Evolutionary conservation across 2,329 filamentous ascomycete genomes (phyloP).

Genomic region (Trichoderma lentiforme): DNA sequence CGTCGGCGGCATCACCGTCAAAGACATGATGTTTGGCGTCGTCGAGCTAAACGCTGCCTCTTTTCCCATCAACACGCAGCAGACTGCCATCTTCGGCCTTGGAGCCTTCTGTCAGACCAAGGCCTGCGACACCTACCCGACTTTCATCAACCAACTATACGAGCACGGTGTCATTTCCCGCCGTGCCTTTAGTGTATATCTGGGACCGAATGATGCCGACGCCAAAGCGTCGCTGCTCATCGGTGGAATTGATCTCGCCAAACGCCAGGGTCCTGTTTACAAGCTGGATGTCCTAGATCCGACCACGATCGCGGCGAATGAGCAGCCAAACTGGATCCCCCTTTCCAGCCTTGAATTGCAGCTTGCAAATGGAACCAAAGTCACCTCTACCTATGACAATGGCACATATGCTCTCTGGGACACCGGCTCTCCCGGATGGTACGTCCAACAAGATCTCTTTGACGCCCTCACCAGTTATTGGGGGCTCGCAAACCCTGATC

Average conservation of each 20-base stretch:
- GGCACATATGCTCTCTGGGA: slow-evolving; percentile 15
- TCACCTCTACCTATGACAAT: slow-evolving; percentile 7
- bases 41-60: slow-evolving; percentile 9
- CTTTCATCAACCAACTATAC: slow-evolving; percentile 18
- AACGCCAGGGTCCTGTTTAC: slow-evolving; percentile 15
- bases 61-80: slow-evolving; percentile 1
- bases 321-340: slow-evolving; percentile 13
- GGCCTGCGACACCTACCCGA: slow-evolving; percentile 9
- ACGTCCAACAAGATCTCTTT: slow-evolving; percentile 16
- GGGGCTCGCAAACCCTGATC: slow-evolving; percentile 12
- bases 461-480: slow-evolving; percentile 10
- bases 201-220: slow-evolving; percentile 14
- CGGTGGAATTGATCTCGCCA: slow-evolving; percentile 19
- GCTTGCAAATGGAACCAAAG: not conserved
- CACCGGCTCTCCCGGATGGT: slow-evolving; percentile 15
- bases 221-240: slow-evolving; percentile 10
- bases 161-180: slow-evolving; percentile 9
- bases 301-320: not conserved
- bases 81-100: slow-evolving; percentile 18
- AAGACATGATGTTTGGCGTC: slow-evolving; percentile 17
- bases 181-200: slow-evolving; percentile 20
- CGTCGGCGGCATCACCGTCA: slow-evolving; percentile 6
- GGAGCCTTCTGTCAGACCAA: slow-evolving; percentile 15
- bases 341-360: not conserved
- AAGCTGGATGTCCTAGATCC: slow-evolving; percentile 13